phyloP scores from a whole-genome alignment of 129 eudicot species.

The Centaurea solstitialis region DNA sequence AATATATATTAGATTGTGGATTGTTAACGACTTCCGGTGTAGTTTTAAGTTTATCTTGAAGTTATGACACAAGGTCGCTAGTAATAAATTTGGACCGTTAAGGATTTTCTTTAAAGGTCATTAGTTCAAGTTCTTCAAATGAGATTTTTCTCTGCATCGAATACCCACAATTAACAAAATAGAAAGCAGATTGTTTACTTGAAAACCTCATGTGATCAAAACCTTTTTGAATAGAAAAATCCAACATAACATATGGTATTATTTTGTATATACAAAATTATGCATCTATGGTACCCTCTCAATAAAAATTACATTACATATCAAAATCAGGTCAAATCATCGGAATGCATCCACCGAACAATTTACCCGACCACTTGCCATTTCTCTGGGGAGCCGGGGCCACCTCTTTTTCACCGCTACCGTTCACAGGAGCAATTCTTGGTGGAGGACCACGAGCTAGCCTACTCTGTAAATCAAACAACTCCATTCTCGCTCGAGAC shows the following conservation, averaged over 20 bases:
- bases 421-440: slow-evolving; percentile 13
- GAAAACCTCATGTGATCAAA: too few relatives aligned
- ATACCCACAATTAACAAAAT: too few relatives aligned
- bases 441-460: slow-evolving; percentile 9
- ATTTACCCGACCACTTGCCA: slow-evolving; percentile 30
- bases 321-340: neutral
- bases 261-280: neutral
- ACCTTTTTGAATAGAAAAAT: neutral
- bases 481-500: slow-evolving; percentile 27
- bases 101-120: too few relatives aligned
- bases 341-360: slow-evolving; percentile 29
- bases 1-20: too few relatives aligned
- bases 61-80: too few relatives aligned
- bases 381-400: slow-evolving; percentile 10
- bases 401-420: slow-evolving; percentile 10
- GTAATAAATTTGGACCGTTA: too few relatives aligned
- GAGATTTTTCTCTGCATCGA: too few relatives aligned
- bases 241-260: neutral
- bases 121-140: too few relatives aligned
- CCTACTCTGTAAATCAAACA: slow-evolving; percentile 29
- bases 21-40: too few relatives aligned
- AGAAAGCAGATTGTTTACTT: too few relatives aligned
- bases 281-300: neutral
- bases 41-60: too few relatives aligned
- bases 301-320: neutral